Evolutionary conservation across 2,329 filamentous ascomycete species (phyloP).

Genomic region (Ophiostoma tasmaniense): DNA sequence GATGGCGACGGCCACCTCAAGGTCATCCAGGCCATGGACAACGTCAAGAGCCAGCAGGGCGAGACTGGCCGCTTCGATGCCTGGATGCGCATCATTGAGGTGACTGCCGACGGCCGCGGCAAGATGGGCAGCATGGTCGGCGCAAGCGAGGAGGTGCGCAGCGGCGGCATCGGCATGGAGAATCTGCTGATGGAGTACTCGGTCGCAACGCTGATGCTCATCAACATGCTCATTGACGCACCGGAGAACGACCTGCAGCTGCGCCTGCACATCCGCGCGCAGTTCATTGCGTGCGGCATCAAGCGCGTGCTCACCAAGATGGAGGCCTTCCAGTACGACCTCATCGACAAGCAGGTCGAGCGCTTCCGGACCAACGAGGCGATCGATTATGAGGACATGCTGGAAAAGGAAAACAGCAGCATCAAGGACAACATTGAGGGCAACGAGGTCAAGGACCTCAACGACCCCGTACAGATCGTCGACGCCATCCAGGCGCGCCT

Average conservation of each 20-base stretch:
- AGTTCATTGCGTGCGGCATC: slow-evolving; percentile 93
- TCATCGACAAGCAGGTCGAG: slow-evolving; percentile 97
- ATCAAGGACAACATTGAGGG: slow-evolving; percentile 81
- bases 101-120: slow-evolving; percentile 90
- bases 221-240: slow-evolving; percentile 95
- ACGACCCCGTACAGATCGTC: slow-evolving; percentile 84
- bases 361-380: slow-evolving; percentile 88
- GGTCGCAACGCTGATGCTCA: slow-evolving; percentile 83
- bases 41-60: slow-evolving; percentile 76
- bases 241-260: slow-evolving; percentile 82
- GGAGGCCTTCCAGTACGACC: slow-evolving; percentile 96
- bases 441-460: slow-evolving; percentile 75
- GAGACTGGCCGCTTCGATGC: slow-evolving; percentile 95
- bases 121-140: slow-evolving; percentile 99
- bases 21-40: slow-evolving; percentile 87
- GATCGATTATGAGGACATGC: slow-evolving; percentile 95
- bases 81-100: slow-evolving; percentile 98
- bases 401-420: slow-evolving; percentile 83
- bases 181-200: slow-evolving; percentile 99
- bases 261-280: slow-evolving; percentile 86
- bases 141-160: slow-evolving; percentile 90
- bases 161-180: slow-evolving; percentile 95
- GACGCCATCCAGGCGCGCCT: slow-evolving; percentile 86
- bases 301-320: slow-evolving; percentile 92
- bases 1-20: slow-evolving; percentile 79